Base-by-base conservation (phyloP, 2,329 filamentous ascomycete genomes). In the Plenodomus biglobosus region DNA sequence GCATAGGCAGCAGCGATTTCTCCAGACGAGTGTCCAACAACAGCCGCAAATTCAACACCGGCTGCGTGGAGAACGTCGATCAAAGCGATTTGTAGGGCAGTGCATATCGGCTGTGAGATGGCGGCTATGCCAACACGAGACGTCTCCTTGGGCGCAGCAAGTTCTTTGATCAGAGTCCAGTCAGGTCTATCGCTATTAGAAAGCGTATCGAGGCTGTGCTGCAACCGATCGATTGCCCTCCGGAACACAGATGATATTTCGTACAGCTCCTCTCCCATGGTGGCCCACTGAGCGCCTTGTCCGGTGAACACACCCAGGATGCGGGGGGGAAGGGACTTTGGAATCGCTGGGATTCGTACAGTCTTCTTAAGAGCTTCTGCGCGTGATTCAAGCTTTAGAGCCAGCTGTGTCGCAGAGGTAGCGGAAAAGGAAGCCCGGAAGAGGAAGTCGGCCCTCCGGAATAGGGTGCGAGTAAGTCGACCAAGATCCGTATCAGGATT, bases 11-110 rank as follows among this genome's bases (percentile, higher is more conserved):
- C 73, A 0, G 67, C 73, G 10, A 75, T 72, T 43, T 76, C 74
- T 5, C 74, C 74, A 5, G 72, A 66, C 0, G 70, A 74, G 44
- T 77, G 74, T 1, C 75, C 74, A 8, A 76, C 67, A 1, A 75
- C 63, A 0, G 69, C 68, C 8, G 56, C 19, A 0, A 73, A 66
- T 0, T 18, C 30, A 3, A 73, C 38, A 0, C 66, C 68, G 15
- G 59, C 56, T 0, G 46, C 44, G 2, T 47, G 10, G 0, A 75
- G 56, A 0, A 75, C 43, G 1, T 68, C 60, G 10, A 60, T 56
- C 0, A 75, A 47, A 0, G 61, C 57, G 38, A 68, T 61, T 40
- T 76, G 74, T 21, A 76, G 56, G 1, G 68, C 61, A 13, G 67
- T 75, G 1, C 65, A 72, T 1, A 73, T 46, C 1, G 69, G 57